Conservation (phyloP, 2,329 filamentous ascomycete species). For the Paecilomyces sp. region DNA sequence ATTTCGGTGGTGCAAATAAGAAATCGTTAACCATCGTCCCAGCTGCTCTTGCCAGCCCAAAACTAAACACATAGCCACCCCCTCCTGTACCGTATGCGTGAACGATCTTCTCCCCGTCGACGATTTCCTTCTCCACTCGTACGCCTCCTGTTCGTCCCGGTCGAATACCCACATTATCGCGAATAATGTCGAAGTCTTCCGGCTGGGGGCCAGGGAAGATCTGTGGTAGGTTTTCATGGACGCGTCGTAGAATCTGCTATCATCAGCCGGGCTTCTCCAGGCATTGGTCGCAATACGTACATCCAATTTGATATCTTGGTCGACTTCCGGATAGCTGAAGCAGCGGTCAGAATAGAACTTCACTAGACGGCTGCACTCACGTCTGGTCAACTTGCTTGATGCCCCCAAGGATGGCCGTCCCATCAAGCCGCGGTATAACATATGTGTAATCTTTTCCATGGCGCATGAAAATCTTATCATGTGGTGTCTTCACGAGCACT, state of each 20-base stretch:
- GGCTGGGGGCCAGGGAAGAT: constrained; percentile 9
- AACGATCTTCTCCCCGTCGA: constrained; percentile 19
- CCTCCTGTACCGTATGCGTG: constrained; percentile 17
- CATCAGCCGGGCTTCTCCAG: not conserved
- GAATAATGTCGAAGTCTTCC: constrained; percentile 12
- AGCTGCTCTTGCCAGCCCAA: too few species aligned
- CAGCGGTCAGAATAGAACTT: not conserved
- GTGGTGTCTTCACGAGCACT: constrained; percentile 13
- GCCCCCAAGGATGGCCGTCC: constrained; percentile 16
- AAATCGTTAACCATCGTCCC: too few species aligned
- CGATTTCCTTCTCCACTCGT: constrained; percentile 18
- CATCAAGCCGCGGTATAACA: constrained; percentile 14
- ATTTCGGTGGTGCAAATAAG: too few species aligned
- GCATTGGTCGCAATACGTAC: not conserved
- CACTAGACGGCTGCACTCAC: not conserved
- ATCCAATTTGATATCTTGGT: not conserved
- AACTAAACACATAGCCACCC: too few species aligned
- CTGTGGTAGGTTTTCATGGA: constrained; percentile 13
- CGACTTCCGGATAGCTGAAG: too few species aligned
- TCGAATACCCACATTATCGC: constrained; percentile 18
- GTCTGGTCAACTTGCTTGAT: constrained; percentile 11
- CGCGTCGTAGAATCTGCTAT: constrained; percentile 12
- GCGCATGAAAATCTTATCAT: constrained; percentile 15
- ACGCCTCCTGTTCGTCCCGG: constrained; percentile 13
- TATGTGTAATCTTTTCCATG: constrained; percentile 18